phyloP scores from a whole-genome alignment of 805 yeast species.

The Saccharomycopsis lassenensis region DNA sequence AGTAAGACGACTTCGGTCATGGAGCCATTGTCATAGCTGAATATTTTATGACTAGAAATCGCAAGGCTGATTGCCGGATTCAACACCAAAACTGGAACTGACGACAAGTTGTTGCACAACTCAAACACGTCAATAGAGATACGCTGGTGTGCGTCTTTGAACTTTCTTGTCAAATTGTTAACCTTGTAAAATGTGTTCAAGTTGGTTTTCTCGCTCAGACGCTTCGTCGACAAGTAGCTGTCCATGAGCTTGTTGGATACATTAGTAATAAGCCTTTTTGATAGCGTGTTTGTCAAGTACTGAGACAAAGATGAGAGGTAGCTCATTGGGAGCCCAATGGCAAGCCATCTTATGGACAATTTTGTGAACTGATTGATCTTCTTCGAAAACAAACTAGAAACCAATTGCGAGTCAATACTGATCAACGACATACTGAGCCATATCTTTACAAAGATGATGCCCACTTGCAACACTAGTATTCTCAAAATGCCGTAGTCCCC shows the following conservation, averaged over 20 bases:
- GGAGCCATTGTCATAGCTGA: constrained; percentile 46
- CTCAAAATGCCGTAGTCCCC: constrained; percentile 20
- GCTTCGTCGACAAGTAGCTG: constrained; percentile 49
- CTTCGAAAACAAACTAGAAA: constrained; percentile 68
- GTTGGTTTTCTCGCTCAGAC: constrained; percentile 29
- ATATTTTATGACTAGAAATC: constrained; percentile 13
- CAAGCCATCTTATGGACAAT: constrained; percentile 65
- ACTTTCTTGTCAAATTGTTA: constrained; percentile 44
- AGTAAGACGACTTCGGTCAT: constrained; percentile 71
- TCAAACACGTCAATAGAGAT: constrained; percentile 72
- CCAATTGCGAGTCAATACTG: constrained; percentile 73
- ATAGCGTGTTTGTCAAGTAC: constrained; percentile 46
- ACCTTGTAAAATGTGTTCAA: constrained; percentile 61
- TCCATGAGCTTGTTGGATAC: constrained; percentile 56
- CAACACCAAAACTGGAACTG: constrained; percentile 71
- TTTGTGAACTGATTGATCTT: constrained; percentile 52
- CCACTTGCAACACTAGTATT: constrained; percentile 39
- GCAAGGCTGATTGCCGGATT: constrained; percentile 16
- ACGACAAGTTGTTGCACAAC: constrained; percentile 58
- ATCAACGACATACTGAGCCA: constrained; percentile 73
- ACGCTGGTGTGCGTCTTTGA: constrained; percentile 73
- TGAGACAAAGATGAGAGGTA: constrained; percentile 60
- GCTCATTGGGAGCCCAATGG: constrained; percentile 79
- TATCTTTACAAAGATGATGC: constrained; percentile 56
- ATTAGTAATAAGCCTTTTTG: constrained; percentile 49